phyloP scores from a whole-genome alignment of 73 alveolate genomes.

The Tetrahymena elliotti region DNA sequence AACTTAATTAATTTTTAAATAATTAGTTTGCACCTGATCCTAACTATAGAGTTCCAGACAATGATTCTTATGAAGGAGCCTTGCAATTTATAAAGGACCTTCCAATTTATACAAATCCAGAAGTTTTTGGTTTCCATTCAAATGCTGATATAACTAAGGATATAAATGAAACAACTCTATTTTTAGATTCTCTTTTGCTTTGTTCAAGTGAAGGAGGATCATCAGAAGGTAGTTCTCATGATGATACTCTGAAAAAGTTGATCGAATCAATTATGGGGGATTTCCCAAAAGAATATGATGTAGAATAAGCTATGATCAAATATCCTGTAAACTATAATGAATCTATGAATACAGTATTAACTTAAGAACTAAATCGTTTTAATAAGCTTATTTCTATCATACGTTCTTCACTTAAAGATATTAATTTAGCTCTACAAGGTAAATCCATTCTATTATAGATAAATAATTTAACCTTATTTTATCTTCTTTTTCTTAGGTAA shows the following conservation, averaged over 20 bases:
- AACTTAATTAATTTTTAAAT: neutral
- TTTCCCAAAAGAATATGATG: constrained; percentile 71
- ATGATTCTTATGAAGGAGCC: constrained; percentile 77
- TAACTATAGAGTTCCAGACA: constrained; percentile 82
- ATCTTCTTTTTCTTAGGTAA: constrained; percentile 44
- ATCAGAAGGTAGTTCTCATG: constrained; percentile 46
- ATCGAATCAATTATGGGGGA: constrained; percentile 56
- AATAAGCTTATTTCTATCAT: constrained; percentile 72
- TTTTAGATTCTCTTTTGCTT: constrained; percentile 34
- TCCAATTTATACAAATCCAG: constrained; percentile 96
- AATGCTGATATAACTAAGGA: constrained; percentile 99
- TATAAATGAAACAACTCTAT: constrained; percentile 80
- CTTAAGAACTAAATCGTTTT: constrained; percentile 82
- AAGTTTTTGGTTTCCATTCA: constrained; percentile 98
- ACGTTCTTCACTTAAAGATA: constrained; percentile 63
- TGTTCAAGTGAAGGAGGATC: constrained; percentile 29
- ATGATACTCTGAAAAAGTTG: constrained; percentile 46
- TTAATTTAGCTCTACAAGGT: constrained; percentile 64
- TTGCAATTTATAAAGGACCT: constrained; percentile 79
- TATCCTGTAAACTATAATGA: constrained; percentile 79
- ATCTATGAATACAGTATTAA: constrained; percentile 84
- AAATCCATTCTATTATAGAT: neutral
- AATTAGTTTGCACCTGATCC: constrained; percentile 82
- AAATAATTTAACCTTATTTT: neutral
- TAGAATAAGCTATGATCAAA: constrained; percentile 64